phyloP scores from a whole-genome alignment of 1,284 basidiomycete genomes.

The Pascua sp. region DNA sequence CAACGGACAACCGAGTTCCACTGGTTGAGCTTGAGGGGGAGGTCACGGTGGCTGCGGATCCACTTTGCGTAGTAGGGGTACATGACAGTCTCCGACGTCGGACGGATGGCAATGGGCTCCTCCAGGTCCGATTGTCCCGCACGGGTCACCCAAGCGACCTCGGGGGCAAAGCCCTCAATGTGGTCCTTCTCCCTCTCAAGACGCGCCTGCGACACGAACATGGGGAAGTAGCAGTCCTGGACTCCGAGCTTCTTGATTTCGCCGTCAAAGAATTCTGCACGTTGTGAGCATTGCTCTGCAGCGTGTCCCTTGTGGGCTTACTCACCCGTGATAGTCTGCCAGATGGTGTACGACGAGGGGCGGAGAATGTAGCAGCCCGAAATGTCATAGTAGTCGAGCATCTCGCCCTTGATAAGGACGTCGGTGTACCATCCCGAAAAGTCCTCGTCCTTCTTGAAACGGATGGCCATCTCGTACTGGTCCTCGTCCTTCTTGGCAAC shows the following conservation, averaged over 20 bases:
- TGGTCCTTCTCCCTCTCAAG: constrained; percentile 98
- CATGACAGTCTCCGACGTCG: constrained; percentile 97
- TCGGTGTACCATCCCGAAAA: constrained; percentile 93
- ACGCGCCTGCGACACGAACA: constrained; percentile 92
- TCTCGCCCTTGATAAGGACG: constrained; percentile 95
- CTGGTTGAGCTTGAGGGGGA: constrained; percentile 95
- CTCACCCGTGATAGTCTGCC: constrained; percentile 84
- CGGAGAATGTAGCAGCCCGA: constrained; percentile 98
- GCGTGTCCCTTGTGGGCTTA: constrained; percentile 34
- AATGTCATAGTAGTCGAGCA: constrained; percentile 99
- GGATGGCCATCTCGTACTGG: constrained; percentile 84
- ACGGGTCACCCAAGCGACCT: constrained; percentile 98
- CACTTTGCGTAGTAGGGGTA: constrained; percentile 98
- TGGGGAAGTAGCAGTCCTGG: constrained; percentile 97
- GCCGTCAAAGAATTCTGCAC: constrained; percentile 72
- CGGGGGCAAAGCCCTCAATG: constrained; percentile 99
- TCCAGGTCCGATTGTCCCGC: constrained; percentile 92
- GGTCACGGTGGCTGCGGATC: constrained; percentile 96
- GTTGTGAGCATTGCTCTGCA: too few relatives aligned
- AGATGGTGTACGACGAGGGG: constrained; percentile 95
- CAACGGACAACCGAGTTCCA: constrained; percentile 99
- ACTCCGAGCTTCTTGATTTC: constrained; percentile 93
- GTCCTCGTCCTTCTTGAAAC: constrained; percentile 91
- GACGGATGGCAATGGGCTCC: constrained; percentile 95
- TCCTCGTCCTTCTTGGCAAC: constrained; percentile 69